Conservation (phyloP, 352 stramenopile genomes). For the Thalassiosira sp. region DNA sequence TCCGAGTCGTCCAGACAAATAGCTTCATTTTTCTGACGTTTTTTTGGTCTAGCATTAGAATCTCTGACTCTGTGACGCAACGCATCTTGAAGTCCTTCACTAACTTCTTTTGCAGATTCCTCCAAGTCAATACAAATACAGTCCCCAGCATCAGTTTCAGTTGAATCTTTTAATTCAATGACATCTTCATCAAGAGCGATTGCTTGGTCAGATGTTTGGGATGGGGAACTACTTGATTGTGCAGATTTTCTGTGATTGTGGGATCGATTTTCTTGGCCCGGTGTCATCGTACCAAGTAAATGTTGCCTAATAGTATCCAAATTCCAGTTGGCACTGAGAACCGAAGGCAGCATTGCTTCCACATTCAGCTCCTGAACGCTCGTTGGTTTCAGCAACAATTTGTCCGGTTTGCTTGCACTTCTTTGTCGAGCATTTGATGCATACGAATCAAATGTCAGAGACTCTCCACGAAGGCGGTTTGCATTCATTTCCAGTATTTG, state of each 20-base stretch:
- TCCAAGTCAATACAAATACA: constrained; percentile 22
- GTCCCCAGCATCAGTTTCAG: constrained; percentile 18
- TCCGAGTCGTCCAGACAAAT: constrained; percentile 43
- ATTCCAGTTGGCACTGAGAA: constrained; percentile 31
- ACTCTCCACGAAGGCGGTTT: constrained; percentile 6
- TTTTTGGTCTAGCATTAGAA: constrained; percentile 13
- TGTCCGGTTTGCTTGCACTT: constrained; percentile 8
- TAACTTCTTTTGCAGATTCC: constrained; percentile 16
- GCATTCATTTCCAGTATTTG: constrained; percentile 35
- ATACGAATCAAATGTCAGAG: constrained; percentile 41
- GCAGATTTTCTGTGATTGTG: not conserved
- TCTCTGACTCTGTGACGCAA: too few relatives aligned
- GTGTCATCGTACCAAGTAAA: constrained; percentile 24
- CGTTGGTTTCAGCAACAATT: constrained; percentile 12
- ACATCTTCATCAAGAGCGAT: constrained; percentile 5
- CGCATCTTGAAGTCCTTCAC: too few relatives aligned
- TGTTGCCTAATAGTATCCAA: constrained; percentile 12
- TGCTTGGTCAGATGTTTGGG: constrained; percentile 1
- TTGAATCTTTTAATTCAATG: constrained; percentile 38
- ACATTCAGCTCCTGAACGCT: constrained; percentile 35
- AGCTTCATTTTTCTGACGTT: constrained; percentile 18
- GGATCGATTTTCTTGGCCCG: not conserved
- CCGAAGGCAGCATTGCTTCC: constrained; percentile 28
- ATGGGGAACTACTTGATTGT: not conserved
- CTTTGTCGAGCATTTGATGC: constrained; percentile 33